phyloP scores from a whole-genome alignment of 345 rosid genomes.

The Aethionema arabicum region DNA sequence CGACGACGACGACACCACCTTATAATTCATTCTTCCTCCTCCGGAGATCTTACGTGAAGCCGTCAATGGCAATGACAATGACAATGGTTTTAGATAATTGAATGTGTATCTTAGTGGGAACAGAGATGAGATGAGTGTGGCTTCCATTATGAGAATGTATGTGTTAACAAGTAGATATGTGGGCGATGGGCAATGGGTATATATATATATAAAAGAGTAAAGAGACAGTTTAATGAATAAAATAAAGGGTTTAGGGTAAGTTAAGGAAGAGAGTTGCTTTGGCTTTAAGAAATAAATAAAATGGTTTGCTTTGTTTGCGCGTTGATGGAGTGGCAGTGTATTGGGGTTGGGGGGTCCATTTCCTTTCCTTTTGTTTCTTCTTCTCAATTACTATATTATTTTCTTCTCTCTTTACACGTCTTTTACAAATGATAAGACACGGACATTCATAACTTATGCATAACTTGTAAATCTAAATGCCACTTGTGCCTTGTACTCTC shows the following conservation, averaged over 20 bases:
- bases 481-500: neutral
- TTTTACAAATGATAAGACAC: conserved; percentile 24
- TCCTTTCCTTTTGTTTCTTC: conserved; percentile 9
- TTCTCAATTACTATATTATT: conserved; percentile 3
- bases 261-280: conserved; percentile 12
- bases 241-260: neutral
- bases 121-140: conserved; percentile 19
- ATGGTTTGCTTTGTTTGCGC: conserved; percentile 27
- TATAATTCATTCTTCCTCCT: no score
- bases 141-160: conserved; percentile 26
- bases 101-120: conserved; percentile 21
- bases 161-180: conserved; percentile 3
- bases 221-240: no score
- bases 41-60: conserved; percentile 2
- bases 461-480: conserved; percentile 4
- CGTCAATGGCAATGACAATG: conserved; percentile 27
- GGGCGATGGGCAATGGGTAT: no score
- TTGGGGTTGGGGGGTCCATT: conserved; percentile 17
- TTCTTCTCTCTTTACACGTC: conserved; percentile 27
- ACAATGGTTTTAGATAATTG: no score
- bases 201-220: conserved; percentile 26
- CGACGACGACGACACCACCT: conserved; percentile 22
- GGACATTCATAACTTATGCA: conserved; percentile 3
- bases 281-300: conserved; percentile 12
- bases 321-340: conserved; percentile 22